Base-by-base conservation (phyloP, 306 rosid genomes). In the Rosa persica region DNA sequence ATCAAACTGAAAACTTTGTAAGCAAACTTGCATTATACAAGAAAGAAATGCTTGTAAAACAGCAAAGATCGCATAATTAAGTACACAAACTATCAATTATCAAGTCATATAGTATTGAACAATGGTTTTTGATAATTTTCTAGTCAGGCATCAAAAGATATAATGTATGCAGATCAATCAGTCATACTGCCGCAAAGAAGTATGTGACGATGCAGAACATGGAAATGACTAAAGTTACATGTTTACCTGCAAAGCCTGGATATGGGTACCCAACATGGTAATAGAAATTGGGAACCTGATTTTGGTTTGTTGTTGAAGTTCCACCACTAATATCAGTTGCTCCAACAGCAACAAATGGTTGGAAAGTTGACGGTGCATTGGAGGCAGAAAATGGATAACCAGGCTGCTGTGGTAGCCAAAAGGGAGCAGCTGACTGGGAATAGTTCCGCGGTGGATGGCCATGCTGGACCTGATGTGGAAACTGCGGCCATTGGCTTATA, bases 191-290 rank as follows among this genome's bases (percentile, higher is more conserved):
- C 54, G 10, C 30, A 46, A 17, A 62, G 19, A 74, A 72, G 67
- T 54, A n/a, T 38, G 64, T 52, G 0, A 36, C 42, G 2, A 73
- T 48, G 38, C 52, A 52, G 17, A 39, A 44, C 57, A 70, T 19
- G 68, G 27, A 60, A 68, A 83, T 71, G 67, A 65, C 67, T 42
- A 10, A 67, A 23, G 69, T 79, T 60, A 72, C 66, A 47, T 13
- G 66, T 55, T 80, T 79, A 89, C 96, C 87, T 73, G 86, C 68
- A 83, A 84, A 83, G 12, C 86, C 79, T 8, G 88, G 85, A 81
- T 77, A 79, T 8, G 87, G 12, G 79, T 76, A 88, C 8, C 89
- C 92, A 61, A 72, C 67, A 64, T 58, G 85, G 77, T 82, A 84
- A 86, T 67, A 55, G 40, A 81, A 60, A 78, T 80, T 87, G 55